Conservation (phyloP, 1,284 basidiomycete species). For the Sanghuangporus sanghuang region DNA sequence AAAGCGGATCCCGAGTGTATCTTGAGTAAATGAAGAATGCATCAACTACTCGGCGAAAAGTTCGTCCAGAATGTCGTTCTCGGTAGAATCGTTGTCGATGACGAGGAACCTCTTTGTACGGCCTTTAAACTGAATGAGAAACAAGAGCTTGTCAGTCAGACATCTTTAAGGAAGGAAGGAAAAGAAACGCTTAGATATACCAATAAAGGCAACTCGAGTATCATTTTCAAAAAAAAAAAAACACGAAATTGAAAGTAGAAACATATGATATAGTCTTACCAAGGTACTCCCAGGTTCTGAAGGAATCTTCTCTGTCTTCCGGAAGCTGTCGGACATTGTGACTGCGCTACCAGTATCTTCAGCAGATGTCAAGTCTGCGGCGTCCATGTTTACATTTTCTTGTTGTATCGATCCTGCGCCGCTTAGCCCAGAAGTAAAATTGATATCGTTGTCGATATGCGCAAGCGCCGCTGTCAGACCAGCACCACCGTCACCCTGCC, state of each 20-base stretch:
- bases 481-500: neutral
- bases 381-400: too few species aligned
- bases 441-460: neutral
- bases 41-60: slow-evolving; percentile 2
- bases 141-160: neutral
- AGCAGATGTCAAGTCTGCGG: neutral
- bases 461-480: slow-evolving; percentile 3
- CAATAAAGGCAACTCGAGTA: too few species aligned
- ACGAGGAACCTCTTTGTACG: slow-evolving; percentile 5
- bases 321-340: neutral
- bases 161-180: neutral
- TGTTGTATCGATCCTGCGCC: neutral
- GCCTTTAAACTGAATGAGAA: neutral
- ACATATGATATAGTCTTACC: too few species aligned
- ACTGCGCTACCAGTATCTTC: neutral
- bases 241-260: too few species aligned
- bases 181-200: too few species aligned
- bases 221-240: too few species aligned
- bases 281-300: too few species aligned
- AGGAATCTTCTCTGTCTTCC: neutral
- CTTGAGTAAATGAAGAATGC: neutral
- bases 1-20: neutral
- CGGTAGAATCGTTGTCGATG: slow-evolving; percentile 4
- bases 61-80: slow-evolving; percentile 4
- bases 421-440: neutral